Evolutionary conservation across 208 protist genomes (phyloP).

Genomic region (Vickermania ingenoplastis): DNA sequence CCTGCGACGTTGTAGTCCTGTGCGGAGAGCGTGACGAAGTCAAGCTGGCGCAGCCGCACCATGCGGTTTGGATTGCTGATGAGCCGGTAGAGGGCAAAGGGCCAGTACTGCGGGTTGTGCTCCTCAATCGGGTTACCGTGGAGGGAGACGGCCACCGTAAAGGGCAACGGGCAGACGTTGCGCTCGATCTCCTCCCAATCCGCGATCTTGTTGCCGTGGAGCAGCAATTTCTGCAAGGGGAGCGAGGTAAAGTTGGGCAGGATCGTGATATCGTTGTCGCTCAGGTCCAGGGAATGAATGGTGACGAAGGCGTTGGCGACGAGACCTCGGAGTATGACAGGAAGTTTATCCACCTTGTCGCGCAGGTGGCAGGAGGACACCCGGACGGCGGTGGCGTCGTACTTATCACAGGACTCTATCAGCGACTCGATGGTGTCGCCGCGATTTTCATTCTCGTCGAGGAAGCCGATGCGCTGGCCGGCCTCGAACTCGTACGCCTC

Average conservation of each 20-base stretch:
- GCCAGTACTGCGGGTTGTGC: conserved; percentile 55
- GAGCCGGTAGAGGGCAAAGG: conserved; percentile 30
- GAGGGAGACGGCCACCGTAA: conserved; percentile 46
- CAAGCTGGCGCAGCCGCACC: conserved; percentile 49
- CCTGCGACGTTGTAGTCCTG: conserved; percentile 71
- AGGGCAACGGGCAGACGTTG: conserved; percentile 50
- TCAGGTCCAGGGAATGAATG: conserved; percentile 69
- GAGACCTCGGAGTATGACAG: conserved; percentile 57
- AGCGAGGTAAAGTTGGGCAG: conserved; percentile 56
- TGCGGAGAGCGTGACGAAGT: conserved; percentile 71
- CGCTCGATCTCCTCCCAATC: conserved; percentile 65
- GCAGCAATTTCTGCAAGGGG: conserved; percentile 54
- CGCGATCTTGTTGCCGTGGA: conserved; percentile 68
- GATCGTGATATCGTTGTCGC: conserved; percentile 44
- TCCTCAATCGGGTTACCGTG: conserved; percentile 81
- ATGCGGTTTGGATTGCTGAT: conserved; percentile 34
- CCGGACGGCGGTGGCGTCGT: conserved; percentile 59
- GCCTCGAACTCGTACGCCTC: conserved; percentile 81
- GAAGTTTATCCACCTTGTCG: conserved; percentile 34
- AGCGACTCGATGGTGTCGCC: neutral
- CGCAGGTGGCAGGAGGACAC: conserved; percentile 48
- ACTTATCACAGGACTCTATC: conserved; percentile 13
- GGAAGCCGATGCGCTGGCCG: conserved; percentile 27
- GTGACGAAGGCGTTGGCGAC: conserved; percentile 66
- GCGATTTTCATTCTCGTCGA: conserved; percentile 9